These are phyloP conservation scores for Epichloe amarillans DNA, from an alignment of 2,329 filamentous ascomycete genomes.

Conservation along the genomic window DNA sequence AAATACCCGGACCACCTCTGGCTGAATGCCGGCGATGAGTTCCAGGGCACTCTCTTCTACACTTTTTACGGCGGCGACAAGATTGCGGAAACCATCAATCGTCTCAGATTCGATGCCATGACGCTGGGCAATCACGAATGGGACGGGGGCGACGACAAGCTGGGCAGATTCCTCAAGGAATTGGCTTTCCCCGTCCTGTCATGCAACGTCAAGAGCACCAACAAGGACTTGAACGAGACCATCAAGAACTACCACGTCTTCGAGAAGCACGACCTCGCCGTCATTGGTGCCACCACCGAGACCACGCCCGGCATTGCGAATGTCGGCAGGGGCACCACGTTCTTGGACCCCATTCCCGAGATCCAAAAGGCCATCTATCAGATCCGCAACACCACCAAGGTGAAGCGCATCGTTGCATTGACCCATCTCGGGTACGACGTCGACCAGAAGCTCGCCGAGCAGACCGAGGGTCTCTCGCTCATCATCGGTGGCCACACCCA, in stretches of 20 bases:
- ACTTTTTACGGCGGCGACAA: slow-evolving; percentile 54
- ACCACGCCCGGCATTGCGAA: slow-evolving; percentile 36
- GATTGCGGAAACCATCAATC: slow-evolving; percentile 52
- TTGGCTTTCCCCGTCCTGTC: slow-evolving; percentile 52
- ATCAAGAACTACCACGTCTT: slow-evolving; percentile 56
- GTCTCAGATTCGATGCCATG: slow-evolving; percentile 54
- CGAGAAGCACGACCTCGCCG: slow-evolving; percentile 43
- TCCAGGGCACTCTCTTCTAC: slow-evolving; percentile 56
- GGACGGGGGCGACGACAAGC: slow-evolving; percentile 48
- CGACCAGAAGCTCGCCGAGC: slow-evolving; percentile 45
- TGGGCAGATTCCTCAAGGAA: slow-evolving; percentile 48
- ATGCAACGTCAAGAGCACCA: slow-evolving; percentile 48
- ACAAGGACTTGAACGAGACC: slow-evolving; percentile 44
- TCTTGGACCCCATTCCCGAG: slow-evolving; percentile 41
- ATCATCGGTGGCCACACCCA: slow-evolving; percentile 52
- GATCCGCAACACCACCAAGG: slow-evolving; percentile 46
- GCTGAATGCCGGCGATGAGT: slow-evolving; percentile 56
- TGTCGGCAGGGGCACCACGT: slow-evolving; percentile 43
- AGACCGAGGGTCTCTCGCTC: slow-evolving; percentile 50
- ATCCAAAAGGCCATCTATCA: slow-evolving; percentile 49
- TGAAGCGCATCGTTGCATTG: slow-evolving; percentile 51
- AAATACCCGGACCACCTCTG: slow-evolving; percentile 47
- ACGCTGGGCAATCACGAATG: slow-evolving; percentile 56
- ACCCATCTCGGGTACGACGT: slow-evolving; percentile 56
- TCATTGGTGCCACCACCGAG: slow-evolving; percentile 43